Conservation (phyloP, 2,329 filamentous ascomycete species). For the Fusarium torulosum region DNA sequence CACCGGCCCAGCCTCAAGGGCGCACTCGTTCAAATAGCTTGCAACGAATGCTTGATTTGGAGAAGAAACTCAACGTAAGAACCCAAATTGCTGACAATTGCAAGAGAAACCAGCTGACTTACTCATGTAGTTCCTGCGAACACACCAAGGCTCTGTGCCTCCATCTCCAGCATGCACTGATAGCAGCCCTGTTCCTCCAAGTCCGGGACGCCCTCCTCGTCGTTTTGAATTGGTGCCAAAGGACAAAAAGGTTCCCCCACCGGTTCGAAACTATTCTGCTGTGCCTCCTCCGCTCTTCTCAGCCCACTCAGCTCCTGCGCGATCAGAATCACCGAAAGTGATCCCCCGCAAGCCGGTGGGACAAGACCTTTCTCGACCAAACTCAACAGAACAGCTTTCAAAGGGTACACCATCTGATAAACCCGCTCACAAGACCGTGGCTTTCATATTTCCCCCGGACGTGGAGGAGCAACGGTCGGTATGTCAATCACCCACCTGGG, state of each 20-base stretch:
- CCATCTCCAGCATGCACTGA: slow-evolving; percentile 35
- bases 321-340: slow-evolving; percentile 29
- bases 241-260: slow-evolving; percentile 42
- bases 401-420: slow-evolving; percentile 39
- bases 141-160: slow-evolving; percentile 35
- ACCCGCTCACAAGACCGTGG: slow-evolving; percentile 48
- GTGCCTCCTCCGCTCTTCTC: slow-evolving; percentile 41
- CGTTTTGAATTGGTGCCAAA: slow-evolving; percentile 47
- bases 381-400: slow-evolving; percentile 23
- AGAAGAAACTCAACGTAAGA: slow-evolving; percentile 69
- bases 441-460: slow-evolving; percentile 51
- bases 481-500: slow-evolving; percentile 74
- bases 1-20: slow-evolving; percentile 32
- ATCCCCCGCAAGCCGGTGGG: slow-evolving; percentile 40
- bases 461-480: slow-evolving; percentile 56
- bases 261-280: slow-evolving; percentile 45
- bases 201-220: slow-evolving; percentile 39
- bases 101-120: slow-evolving; percentile 11
- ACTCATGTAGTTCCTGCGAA: slow-evolving; percentile 32
- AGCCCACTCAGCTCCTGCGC: slow-evolving; percentile 19
- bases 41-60: slow-evolving; percentile 70
- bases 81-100: not conserved
- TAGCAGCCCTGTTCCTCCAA: slow-evolving; percentile 37
- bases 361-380: slow-evolving; percentile 6
- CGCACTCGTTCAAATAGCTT: slow-evolving; percentile 60